These are phyloP conservation scores for Globisporangium nagaii DNA, from an alignment of 352 stramenopile genomes.

Conservation along the genomic window DNA sequence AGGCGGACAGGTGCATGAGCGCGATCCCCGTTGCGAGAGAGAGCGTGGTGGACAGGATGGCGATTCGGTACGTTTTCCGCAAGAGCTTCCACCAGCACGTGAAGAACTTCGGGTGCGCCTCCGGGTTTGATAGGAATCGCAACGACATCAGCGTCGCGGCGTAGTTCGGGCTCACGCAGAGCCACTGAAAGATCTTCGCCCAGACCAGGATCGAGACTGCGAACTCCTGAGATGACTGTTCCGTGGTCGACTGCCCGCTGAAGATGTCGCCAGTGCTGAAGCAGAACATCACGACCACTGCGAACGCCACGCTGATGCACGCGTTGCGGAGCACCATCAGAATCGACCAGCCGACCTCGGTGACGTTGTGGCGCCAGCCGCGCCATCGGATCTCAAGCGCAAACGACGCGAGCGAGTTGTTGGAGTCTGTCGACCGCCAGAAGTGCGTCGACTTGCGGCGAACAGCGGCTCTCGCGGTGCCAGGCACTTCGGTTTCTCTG, in stretches of 20 bases:
- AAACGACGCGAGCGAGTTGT: no score
- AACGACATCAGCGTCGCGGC: not conserved
- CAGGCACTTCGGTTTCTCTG: no score
- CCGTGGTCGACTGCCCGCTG: not conserved
- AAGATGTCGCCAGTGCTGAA: slow-evolving; percentile 2
- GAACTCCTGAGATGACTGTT: not conserved
- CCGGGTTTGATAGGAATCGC: not conserved
- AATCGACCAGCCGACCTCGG: not conserved
- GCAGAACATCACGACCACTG: not conserved
- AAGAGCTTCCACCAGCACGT: slow-evolving; percentile 8
- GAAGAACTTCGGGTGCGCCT: not conserved
- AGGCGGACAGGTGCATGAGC: not conserved
- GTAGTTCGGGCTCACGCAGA: slow-evolving; percentile 1
- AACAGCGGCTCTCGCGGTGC: no score
- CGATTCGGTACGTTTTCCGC: not conserved
- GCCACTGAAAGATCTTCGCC: slow-evolving; percentile 2
- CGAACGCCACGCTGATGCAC: not conserved
- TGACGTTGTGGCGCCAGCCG: not conserved
- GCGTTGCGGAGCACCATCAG: slow-evolving; percentile 1
- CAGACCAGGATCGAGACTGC: not conserved
- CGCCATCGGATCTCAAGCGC: not conserved
- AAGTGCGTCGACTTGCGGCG: no score
- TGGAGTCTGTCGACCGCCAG: not conserved
- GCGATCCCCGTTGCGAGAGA: not conserved
- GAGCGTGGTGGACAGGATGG: not conserved